These are phyloP conservation scores for Nicotiana attenuata DNA, from an alignment of 257 asterid genomes.

Conservation along the genomic window DNA sequence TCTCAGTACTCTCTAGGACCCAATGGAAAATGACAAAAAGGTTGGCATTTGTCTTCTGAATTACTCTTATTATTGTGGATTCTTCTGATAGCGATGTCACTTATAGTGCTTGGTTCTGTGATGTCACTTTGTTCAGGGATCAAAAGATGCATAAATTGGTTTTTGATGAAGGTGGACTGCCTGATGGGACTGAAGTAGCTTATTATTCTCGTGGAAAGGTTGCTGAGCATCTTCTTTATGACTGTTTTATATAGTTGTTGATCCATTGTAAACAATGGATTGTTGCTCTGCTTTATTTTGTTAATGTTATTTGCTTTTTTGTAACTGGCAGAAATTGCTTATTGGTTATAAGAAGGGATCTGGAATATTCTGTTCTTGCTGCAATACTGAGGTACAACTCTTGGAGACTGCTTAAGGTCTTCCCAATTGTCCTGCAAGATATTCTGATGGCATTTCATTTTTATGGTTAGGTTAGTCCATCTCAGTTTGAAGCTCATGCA, in stretches of 20 bases:
- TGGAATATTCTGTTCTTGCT: slow-evolving; percentile 86
- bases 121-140: slow-evolving; percentile 47
- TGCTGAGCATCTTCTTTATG: slow-evolving; percentile 15
- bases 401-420: slow-evolving; percentile 16
- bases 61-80: neutral
- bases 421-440: slow-evolving; percentile 14
- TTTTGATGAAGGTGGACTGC: slow-evolving; percentile 84
- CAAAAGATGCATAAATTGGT: slow-evolving; percentile 93
- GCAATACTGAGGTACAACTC: slow-evolving; percentile 66
- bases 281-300: neutral
- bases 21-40: slow-evolving; percentile 81
- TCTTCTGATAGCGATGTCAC: slow-evolving; percentile 10
- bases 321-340: slow-evolving; percentile 60
- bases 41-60: slow-evolving; percentile 38
- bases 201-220: slow-evolving; percentile 97
- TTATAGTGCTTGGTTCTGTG: slow-evolving; percentile 10
- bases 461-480: slow-evolving; percentile 86
- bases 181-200: slow-evolving; percentile 90
- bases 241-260: neutral
- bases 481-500: slow-evolving; percentile 97
- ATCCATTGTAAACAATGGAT: neutral
- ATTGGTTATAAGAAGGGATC: slow-evolving; percentile 86
- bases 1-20: slow-evolving; percentile 45
- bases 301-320: slow-evolving; percentile 19
- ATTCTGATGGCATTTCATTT: slow-evolving; percentile 17